Evolutionary conservation across 306 rosid species (phyloP), one percentile per base, ranked within the genome.

Genomic region (Cyamopsis tetragonoloba): DNA sequence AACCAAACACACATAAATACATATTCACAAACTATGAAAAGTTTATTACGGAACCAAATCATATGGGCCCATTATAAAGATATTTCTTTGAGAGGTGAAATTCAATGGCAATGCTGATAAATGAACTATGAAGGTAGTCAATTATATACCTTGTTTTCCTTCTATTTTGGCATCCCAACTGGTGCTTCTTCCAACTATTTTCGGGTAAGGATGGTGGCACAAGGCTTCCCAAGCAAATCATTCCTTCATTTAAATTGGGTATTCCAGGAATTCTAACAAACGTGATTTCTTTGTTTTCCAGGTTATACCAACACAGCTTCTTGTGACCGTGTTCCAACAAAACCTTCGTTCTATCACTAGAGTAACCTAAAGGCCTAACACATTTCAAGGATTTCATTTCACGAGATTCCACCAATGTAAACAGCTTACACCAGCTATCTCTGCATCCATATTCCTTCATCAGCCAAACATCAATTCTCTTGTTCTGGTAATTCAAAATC

Each of bases 361-460:
- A 88, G 66, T 75, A 85, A 42, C 83, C 49, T 47, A 91, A 56
- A 13, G 96, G 97, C 80, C 69, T 84, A 44, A 88, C 48, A 51
- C 34, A 71, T 64, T 66, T 81, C 7, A 67, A 42, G 1, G 80
- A 22, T 38, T 61, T 60, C 11, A 59, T 1, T 1, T 30, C 60
- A 32, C n/a, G 62, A 5, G 65, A 6, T 9, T 66, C 77, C 28
- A 50, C 26, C 10, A 88, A 62, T 7, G 55, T 77, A 12, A 86
- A 54, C 46, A 85, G 13, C 34, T 72, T 88, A 31, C 59, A 76
- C 97, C 97, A 91, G 1, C 87, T 83, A 35, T 79, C 83, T 38
- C 44, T 43, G 0, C 14, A 70, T 32, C 83, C 88, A 61, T 88
- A 88, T 6, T 84, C 79, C 23, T 32, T 81, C 87, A 91, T 79